Evolutionary conservation across 306 rosid genomes (phyloP), one percentile per base, ranked within the genome.

Genomic region (Begonia masoniana): DNA sequence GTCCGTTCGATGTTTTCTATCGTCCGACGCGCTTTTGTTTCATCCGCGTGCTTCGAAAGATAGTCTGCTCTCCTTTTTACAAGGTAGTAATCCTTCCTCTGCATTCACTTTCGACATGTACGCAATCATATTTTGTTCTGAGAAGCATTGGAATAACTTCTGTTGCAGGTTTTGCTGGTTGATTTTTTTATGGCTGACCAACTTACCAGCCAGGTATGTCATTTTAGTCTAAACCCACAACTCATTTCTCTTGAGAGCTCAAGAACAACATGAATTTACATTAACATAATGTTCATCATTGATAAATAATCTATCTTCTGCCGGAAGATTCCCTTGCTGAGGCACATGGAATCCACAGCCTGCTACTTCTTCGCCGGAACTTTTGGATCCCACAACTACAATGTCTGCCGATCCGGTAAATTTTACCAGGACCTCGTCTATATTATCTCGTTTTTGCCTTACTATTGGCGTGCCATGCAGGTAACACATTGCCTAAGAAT

Each of bases 111-210:
- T 41, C 12, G 17, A 47, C 24, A 13, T 15, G 8, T 31, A 7
- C 39, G 1, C 0, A 31, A 6, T 31, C 39, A 31, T 31, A 31
- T 31, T 0, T 31, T 31, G 8, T 31, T 31, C 31, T 15, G 54
- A 51, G 54, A 51, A 57, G 52, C 58, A 42, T 41, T 26, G 41
- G 50, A 42, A 39, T 11, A 31, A 14, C 9, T 13, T 9, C 2
- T 31, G 55, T 12, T 58, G 41, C 74, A 92, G 99, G 95, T 86
- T 81, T 43, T 72, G 52, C 36, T 86, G 50, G 99, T 83, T 39
- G 99, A 92, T 55, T 77, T 78, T 70, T 92, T 86, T 50, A 79
- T 92, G 99, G 99, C 96, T 62, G 99, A 92, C 65, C 99, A 92
- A 61, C 85, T 92, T 52, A 86, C 96, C 56, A 92, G 99, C 62